A percentile compares a stretch with the other conserved stretches of the same genome.
Conservation (phyloP, 345 rosid genomes). For the Jatropha curcas region DNA sequence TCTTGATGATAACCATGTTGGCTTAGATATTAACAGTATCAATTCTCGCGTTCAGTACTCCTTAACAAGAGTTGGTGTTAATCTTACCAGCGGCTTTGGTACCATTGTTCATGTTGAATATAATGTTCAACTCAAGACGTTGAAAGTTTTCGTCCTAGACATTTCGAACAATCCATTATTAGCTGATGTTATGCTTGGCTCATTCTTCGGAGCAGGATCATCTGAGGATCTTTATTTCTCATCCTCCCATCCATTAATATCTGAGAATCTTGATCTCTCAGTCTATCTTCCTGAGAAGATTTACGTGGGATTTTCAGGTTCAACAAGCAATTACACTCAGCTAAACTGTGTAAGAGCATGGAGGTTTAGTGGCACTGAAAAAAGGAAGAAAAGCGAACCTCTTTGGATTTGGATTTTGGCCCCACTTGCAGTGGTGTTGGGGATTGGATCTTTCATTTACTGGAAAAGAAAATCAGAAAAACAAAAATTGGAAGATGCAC, state of each 20-base stretch:
- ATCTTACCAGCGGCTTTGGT: constrained; percentile 18
- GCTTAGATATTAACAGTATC: constrained; percentile 51
- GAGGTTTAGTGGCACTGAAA: constrained; percentile 40
- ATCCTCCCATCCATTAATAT: constrained; percentile 50
- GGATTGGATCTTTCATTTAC: constrained; percentile 20
- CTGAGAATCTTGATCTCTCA: constrained; percentile 48
- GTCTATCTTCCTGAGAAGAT: constrained; percentile 49
- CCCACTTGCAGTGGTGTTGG: constrained; percentile 13
- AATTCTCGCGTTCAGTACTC: constrained; percentile 42
- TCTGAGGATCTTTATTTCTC: constrained; percentile 50
- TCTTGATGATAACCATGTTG: constrained; percentile 64
- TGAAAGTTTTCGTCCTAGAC: constrained; percentile 44
- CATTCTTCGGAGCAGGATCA: too few relatives aligned
- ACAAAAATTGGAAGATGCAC: constrained; percentile 28
- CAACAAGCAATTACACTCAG: constrained; percentile 20
- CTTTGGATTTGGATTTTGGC: constrained; percentile 37
- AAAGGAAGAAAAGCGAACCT: constrained; percentile 1
- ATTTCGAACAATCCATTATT: constrained; percentile 1
- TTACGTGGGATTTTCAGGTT: constrained; percentile 63
- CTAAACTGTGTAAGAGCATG: constrained; percentile 59
- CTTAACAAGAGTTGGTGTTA: constrained; percentile 33
- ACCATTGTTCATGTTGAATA: constrained; percentile 34
- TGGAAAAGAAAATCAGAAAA: constrained; percentile 27
- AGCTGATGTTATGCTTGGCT: constrained; percentile 24
- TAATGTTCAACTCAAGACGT: constrained; percentile 43